Conservation (phyloP, 805 yeast species). For the Barnettozyma vustinii region DNA sequence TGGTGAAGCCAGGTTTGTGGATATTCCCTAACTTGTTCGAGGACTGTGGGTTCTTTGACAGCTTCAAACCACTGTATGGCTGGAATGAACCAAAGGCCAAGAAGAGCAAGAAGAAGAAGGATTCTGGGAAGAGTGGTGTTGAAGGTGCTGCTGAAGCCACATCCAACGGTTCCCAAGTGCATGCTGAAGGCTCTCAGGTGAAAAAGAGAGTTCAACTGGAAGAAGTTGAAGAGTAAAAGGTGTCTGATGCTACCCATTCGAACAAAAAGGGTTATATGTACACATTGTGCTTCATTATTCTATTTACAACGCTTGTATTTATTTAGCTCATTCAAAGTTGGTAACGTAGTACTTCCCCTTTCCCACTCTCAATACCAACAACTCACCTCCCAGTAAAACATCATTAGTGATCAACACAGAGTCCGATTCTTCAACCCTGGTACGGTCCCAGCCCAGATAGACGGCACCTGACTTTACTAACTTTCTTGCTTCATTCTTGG, state of each 20-base stretch:
- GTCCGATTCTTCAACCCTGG: constrained; percentile 47
- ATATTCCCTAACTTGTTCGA: constrained; percentile 92
- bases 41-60: constrained; percentile 89
- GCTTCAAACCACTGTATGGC: constrained; percentile 82
- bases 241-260: neutral
- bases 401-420: constrained; percentile 41
- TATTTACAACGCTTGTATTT: neutral
- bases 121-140: constrained; percentile 6
- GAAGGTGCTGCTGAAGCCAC: neutral
- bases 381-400: constrained; percentile 50
- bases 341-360: constrained; percentile 61
- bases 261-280: neutral
- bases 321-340: constrained; percentile 23
- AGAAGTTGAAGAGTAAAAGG: neutral
- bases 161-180: neutral
- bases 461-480: constrained; percentile 67
- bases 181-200: constrained; percentile 6
- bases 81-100: constrained; percentile 29
- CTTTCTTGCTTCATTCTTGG: constrained; percentile 55
- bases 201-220: constrained; percentile 2
- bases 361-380: constrained; percentile 69
- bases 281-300: neutral
- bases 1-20: constrained; percentile 81
- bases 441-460: constrained; percentile 57
- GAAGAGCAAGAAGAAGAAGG: constrained; percentile 18